Evolutionary conservation across 306 rosid genomes (phyloP).

Genomic region (Rubus idaeus): DNA sequence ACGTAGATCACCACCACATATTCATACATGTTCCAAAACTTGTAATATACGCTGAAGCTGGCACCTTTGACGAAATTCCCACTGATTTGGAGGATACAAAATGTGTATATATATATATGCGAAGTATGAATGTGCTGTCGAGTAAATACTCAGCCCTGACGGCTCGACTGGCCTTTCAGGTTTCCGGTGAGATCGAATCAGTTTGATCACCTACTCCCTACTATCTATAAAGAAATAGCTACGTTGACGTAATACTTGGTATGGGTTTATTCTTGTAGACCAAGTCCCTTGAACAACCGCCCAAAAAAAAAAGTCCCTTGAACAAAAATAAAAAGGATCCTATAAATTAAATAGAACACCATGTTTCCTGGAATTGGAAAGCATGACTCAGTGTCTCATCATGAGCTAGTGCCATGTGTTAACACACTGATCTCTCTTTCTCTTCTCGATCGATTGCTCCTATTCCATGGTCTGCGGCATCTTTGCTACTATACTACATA

Average conservation of each 20-base stretch:
- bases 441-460: background rate
- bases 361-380: background rate
- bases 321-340: background rate
- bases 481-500: background rate
- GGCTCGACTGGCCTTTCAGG: background rate
- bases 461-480: background rate
- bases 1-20: too few relatives aligned
- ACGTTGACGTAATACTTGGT: background rate
- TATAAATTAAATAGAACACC: background rate
- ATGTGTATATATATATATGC: background rate
- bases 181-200: background rate
- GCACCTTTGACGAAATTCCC: background rate
- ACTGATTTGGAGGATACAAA: background rate
- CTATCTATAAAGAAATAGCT: background rate
- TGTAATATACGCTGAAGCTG: background rate
- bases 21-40: too few relatives aligned
- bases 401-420: constrained; percentile 1
- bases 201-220: background rate
- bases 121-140: background rate
- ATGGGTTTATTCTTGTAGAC: background rate
- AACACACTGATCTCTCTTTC: background rate
- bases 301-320: background rate
- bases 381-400: background rate
- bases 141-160: background rate
- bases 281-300: constrained; percentile 10